Evolutionary conservation across 345 rosid species (phyloP), one percentile per base, ranked within the genome.

Genomic region (Linum trigynum): DNA sequence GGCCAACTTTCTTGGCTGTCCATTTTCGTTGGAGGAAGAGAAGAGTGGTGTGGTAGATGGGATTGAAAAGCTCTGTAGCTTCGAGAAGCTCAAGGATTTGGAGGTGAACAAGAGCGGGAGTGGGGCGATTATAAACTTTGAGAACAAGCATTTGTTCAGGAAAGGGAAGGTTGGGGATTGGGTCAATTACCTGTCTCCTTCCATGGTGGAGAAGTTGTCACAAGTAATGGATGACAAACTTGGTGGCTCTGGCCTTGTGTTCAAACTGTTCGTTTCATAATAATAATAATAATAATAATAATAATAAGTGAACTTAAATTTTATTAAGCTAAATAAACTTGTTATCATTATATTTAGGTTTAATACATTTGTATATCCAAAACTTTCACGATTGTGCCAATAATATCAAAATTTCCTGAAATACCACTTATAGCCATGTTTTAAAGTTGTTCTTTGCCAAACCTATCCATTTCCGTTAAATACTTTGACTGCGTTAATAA

Each of bases 21-120:
- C 82, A 41, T 84, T 82, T 62, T 71, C 86, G 0, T 16, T 51
- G 59, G 86, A 78, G 68, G 86, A 84, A 59, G 83, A 76, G 55
- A 5, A 5, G 43, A 59, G 60, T 1, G 83, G 83, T 5, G 63
- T 75, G 2, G 65, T 80, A 32, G 67, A 71, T 55, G 82, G 68
- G 16, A 78, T 82, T n/a, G 67, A 60, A 9, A 78, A 71, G 69
- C 68, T 84, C 0, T 81, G 88, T 48, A 81, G 88, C 74, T 84
- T 84, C 38, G 74, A 72, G 35, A 76, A 50, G 15, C 63, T 84
- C 63, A 81, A 74, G 60, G 79, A 74, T 17, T 15, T 75, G 61
- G 85, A 79, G 36, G 79, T 77, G 65, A 84, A 81, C 57, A 81
- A 79, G 73, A 51, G 61, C 40, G 76, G 75, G 7, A 81, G 32